Base-by-base conservation (phyloP, 2,329 filamentous ascomycete species). In the Fusarium sterilihyphosum region DNA sequence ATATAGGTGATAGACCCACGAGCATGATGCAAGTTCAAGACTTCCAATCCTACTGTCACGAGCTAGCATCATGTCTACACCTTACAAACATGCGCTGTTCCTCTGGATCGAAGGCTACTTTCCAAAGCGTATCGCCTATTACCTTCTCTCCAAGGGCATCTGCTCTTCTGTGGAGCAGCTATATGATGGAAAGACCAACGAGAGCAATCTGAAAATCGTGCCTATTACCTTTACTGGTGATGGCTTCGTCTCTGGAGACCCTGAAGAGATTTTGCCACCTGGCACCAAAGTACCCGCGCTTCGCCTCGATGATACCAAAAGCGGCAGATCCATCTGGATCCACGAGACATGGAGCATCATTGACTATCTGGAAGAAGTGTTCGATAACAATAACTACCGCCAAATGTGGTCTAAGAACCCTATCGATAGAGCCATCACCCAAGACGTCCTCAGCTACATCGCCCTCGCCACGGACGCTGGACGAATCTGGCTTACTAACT, bases 81-180 rank as follows among this genome's bases (percentile, higher is more conserved):
- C 6, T 8, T 24, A 49, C 16, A 22, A 37, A 2, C 41, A 59
- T 7, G 31, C 18, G 4, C 61, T 65, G 5, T 61, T 50, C n/a
- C 61, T 61, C 4, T 61, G 61, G 61, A 13, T 65, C 4, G 56
- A 61, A 24, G 61, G 61, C 8, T 61, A 43, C 7, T 65, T 65
- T 18, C 61, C 56, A 13, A 65, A 65, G 26, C 61, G 49, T 1
- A 37, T 61, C 6, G 24, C 31, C 8, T 65, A 65, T 6, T 65
- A 65, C 18, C 44, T 65, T 11, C 37, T 65, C 13, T 37, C 33
- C 6, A 61, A 61, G 11, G 44, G 61, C 2, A 24, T 61, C 1
- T 56, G 37, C 24, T 37, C 38, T 8, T 50, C 56, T 11, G 37
- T 53, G 2, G 43, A 43, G 3, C 44, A 65, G 14, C 29, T 61